Base-by-base conservation (phyloP, 164 flowering plant genomes). In the Piper longum region DNA sequence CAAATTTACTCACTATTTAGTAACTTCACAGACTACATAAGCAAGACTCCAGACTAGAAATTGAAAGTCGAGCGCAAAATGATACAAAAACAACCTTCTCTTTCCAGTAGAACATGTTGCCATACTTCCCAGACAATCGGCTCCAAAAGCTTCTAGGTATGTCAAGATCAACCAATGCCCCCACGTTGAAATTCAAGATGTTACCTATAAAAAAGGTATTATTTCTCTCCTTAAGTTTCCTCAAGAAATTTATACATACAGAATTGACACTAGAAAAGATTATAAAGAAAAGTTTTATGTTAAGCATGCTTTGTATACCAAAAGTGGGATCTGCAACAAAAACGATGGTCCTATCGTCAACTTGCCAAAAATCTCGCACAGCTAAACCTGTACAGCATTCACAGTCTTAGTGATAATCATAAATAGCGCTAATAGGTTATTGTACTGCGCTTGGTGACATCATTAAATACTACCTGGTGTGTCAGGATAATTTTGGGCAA, bases 91-190 rank as follows among this genome's bases (percentile, higher is more conserved):
- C 14, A 0, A 86, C 98, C 96, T 90, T 83, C 71, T 90, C 98
- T 75, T 86, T 92, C 98, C 98, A 92, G 62, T 82, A 92, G 64
- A 92, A 92, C 56, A 89, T 81, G 71, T 89, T 92, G n/a, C 98
- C 98, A 62, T 92, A 92, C 73, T 81, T 92, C 58, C 96, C 96
- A 0, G 96, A 88, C 70, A 92, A 74, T 41, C 96, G 95, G 61
- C 89, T 89, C 98, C 96, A 92, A 70, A 92, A 92, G 80, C 91
- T 92, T 39, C 91, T 91, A 64, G 98, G 98, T 59, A 92, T 72
- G 72, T 89, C 95, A 42, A 87, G 67, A 82, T 93, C 97, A 63
- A 93, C 82, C 7, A 79, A 65, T 59, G 81, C 91, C 16, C 98
- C 98, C 57, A 93, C 96, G 67, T 93, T 93, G 78, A 93, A 93